Conservation (phyloP, 2,329 filamentous ascomycete species). For the Blumeriella jaapii region DNA sequence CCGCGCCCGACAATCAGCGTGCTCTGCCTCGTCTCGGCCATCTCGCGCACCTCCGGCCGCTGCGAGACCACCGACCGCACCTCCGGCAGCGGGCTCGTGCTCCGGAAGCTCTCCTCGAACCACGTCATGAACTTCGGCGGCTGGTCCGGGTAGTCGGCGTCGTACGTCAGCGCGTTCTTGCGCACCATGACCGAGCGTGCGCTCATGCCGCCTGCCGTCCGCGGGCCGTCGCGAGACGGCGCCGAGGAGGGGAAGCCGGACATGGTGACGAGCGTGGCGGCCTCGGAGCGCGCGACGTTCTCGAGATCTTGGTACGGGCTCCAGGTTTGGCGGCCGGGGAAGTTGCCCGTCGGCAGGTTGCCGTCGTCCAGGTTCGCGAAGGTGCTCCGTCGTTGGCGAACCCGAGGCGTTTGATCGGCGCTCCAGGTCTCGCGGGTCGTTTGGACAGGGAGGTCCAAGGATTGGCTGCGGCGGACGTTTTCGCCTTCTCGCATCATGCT, state of each 20-base stretch:
- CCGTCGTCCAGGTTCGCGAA: neutral
- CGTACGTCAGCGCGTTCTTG: slow-evolving; percentile 13
- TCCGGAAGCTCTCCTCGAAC: slow-evolving; percentile 7
- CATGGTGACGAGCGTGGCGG: slow-evolving; percentile 1
- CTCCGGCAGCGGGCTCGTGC: slow-evolving; percentile 5
- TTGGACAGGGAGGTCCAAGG: neutral
- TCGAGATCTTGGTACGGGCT: neutral
- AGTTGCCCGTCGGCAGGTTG: neutral
- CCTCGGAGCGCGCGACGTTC: neutral
- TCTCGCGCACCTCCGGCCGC: neutral
- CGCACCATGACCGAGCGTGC: slow-evolving; percentile 2
- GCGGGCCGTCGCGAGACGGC: neutral
- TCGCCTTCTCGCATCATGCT: slow-evolving; percentile 1
- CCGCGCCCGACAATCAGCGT: neutral
- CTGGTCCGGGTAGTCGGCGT: slow-evolving; percentile 11
- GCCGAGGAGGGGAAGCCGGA: neutral
- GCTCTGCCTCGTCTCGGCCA: neutral
- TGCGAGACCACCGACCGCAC: neutral
- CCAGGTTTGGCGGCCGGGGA: neutral
- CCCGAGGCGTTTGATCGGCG: neutral
- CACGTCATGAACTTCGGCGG: slow-evolving; percentile 13
- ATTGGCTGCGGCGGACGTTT: neutral
- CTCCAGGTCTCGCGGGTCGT: neutral
- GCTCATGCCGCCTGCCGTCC: neutral
- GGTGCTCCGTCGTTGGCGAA: neutral